Evolutionary conservation across 2,329 filamentous ascomycete species (phyloP).

Genomic region (Bimuria novae-zelandiae): DNA sequence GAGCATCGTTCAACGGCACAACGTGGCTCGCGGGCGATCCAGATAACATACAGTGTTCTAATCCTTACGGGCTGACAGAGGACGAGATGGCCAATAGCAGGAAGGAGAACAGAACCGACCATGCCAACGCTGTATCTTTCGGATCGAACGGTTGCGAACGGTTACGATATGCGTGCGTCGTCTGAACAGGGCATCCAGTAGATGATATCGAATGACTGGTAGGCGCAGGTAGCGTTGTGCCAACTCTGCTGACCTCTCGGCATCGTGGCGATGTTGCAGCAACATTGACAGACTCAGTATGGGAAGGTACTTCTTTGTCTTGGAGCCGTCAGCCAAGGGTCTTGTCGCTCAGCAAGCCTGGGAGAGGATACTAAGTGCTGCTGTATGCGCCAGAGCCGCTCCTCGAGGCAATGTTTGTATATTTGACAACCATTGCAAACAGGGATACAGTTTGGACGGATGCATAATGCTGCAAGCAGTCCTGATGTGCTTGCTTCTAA

Average conservation of each 20-base stretch:
- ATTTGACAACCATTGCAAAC: background rate
- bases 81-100: background rate
- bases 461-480: slow-evolving; percentile 2
- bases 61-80: background rate
- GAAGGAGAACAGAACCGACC: background rate
- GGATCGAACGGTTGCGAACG: background rate
- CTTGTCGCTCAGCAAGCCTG: slow-evolving; percentile 24
- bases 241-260: slow-evolving; percentile 33
- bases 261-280: slow-evolving; percentile 31
- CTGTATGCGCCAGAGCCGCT: background rate
- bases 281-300: slow-evolving; percentile 21
- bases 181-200: slow-evolving; percentile 2
- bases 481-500: slow-evolving; percentile 3
- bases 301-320: slow-evolving; percentile 26
- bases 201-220: background rate
- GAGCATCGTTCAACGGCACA: background rate
- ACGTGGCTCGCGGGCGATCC: slow-evolving; percentile 6
- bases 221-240: slow-evolving; percentile 6
- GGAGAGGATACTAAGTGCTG: background rate
- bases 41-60: slow-evolving; percentile 1
- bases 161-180: background rate
- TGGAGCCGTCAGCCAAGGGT: slow-evolving; percentile 41
- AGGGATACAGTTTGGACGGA: background rate
- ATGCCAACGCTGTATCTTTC: background rate
- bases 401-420: background rate